Evolutionary conservation across 2,329 filamentous ascomycete genomes (phyloP), one percentile per base, ranked within the genome.

Genomic region (Lecanicillium sp.): DNA sequence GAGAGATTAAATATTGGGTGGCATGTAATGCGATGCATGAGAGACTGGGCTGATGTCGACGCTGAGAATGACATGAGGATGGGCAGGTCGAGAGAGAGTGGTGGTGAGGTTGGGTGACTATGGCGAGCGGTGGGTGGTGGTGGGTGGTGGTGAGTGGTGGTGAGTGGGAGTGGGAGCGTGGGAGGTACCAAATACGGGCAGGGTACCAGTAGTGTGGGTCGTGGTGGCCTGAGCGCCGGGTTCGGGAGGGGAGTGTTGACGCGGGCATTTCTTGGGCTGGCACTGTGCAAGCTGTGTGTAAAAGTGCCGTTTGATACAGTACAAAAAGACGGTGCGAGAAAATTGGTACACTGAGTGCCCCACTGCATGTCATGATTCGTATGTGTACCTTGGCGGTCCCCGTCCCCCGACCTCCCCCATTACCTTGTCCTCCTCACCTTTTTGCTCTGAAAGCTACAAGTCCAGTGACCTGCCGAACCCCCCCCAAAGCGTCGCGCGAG

Each of bases 401-500:
- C 26, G 7, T 12, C 12, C 26, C 44, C 37, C 44, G 23, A 41
- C 44, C 36, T 47, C 37, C 7, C 17, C 6, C 12, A 12, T 20
- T 46, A 39, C 32, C 26, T 45, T 23, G 4, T 21, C 44, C 38
- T 40, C n/a, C 33, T 20, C 33, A 36, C 58, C 59, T 56, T 58
- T 58, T 59, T 54, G n/a, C n/a, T n/a, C n/a, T n/a, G n/a, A n/a
- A n/a, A n/a, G n/a, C n/a, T n/a, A n/a, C n/a, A 26, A 44, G 42
- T 44, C 42, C 30, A 44, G 42, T 44, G 42, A 44, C 42, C 42
- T 44, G 32, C 32, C 19, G n/a, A n/a, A 54, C 56, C 55, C 61
- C 56, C 33, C 47, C 47, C 55, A 55, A 56, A 46, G 47, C 55
- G 59, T 60, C 53, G 56, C 57, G 56, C 60, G 60, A 69, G 65